phyloP scores from a whole-genome alignment of 305 asterid genomes.

The Rubia peregrina region DNA sequence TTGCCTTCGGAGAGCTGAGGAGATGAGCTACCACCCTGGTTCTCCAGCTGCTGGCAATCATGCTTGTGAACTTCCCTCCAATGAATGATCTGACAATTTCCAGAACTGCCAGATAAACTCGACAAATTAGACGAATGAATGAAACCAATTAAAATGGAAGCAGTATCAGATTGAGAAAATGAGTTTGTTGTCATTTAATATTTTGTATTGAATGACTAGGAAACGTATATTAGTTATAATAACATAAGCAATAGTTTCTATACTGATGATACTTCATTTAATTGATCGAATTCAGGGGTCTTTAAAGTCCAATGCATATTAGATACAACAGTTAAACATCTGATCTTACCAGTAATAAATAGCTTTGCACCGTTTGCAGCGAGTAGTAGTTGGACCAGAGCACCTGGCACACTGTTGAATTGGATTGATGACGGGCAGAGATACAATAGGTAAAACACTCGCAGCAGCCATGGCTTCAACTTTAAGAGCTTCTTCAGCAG shows the following conservation, averaged over 20 bases:
- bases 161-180: not conserved
- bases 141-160: not conserved
- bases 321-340: conserved; percentile 1
- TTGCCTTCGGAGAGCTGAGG: conserved; percentile 24
- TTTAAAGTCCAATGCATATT: not conserved
- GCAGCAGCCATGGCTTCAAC: conserved; percentile 42
- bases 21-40: conserved; percentile 29
- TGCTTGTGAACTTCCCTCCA: conserved; percentile 92
- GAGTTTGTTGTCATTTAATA: not conserved
- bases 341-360: conserved; percentile 72
- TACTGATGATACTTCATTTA: not conserved
- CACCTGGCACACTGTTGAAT: conserved; percentile 63
- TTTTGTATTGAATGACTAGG: not conserved
- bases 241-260: not conserved
- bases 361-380: conserved; percentile 77
- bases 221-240: not conserved
- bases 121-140: conserved; percentile 5
- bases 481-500: conserved; percentile 47
- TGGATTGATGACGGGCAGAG: conserved; percentile 36
- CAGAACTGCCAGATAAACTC: conserved; percentile 51
- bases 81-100: conserved; percentile 76
- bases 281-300: not conserved
- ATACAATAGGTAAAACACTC: conserved; percentile 33
- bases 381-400: conserved; percentile 56
- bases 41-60: conserved; percentile 61